Evolutionary conservation across 2,329 filamentous ascomycete genomes (phyloP), one percentile per base, ranked within the genome.

Genomic region (Paecilomyces fulvus): DNA sequence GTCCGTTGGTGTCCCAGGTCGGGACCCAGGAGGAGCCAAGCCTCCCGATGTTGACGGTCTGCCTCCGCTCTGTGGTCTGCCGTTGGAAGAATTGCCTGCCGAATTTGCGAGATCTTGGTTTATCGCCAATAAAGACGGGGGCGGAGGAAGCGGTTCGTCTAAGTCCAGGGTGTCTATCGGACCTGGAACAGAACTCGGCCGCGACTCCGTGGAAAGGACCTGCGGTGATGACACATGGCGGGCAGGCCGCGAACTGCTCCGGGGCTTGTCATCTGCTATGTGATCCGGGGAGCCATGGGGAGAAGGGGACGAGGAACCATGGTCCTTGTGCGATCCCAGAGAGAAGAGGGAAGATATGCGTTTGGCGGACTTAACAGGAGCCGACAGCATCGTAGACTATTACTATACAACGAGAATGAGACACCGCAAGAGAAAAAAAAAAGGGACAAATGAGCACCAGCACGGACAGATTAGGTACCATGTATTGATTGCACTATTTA

Each of bases 341-440:
- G 74, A 75, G 58, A 77, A 76, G 50, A 77, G 68, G 37, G 75
- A 77, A 10, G 75, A 76, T 56, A 77, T 73, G 57, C 74, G 74
- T 65, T 71, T 75, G 56, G 72, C 73, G 56, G 73, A 73, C 62
- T 74, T 75, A 56, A 69, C 67, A 53, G 72, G 73, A 65, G 73
- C 68, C 25, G 72, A 74, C 62, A 75, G 64, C 70, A 73, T 73
- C 59, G 60, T 70, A 33, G 21, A 30, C 37, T 56, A n/a, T 46
- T 55, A 57, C 54, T 56, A 49, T 43, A 55, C 52, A 49, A 43
- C 46, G 50, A 37, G 52, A n/a, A 48, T 51, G 23, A 49, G 48
- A 23, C 20, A 25, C 30, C 33, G 30, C 23, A 11, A n/a, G n/a
- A n/a, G 30, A 23, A 23, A 53, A 53, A 37, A 33, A 37, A 21